Percentiles rank a stretch among this genome's conserved stretches.
Conservation (phyloP, 805 yeast genomes). For the Tetrapisispora nanseiensis region DNA sequence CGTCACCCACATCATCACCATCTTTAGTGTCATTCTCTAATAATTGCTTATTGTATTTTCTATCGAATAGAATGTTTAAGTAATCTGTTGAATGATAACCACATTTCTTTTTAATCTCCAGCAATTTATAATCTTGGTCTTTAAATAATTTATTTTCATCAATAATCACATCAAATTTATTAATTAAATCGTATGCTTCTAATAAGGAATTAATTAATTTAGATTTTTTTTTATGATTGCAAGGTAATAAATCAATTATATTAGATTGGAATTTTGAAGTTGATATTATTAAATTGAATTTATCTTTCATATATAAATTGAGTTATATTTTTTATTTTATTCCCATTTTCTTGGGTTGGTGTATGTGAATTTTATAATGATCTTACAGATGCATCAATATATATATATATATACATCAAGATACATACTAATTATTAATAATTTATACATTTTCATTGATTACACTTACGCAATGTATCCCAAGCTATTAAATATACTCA, state of each 20-base stretch:
- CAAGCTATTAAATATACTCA: no score
- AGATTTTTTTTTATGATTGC: constrained; percentile 21
- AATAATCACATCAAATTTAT: constrained; percentile 18
- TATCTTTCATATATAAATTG: not conserved
- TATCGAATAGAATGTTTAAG: constrained; percentile 32
- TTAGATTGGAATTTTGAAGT: constrained; percentile 24
- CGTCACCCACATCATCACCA: constrained; percentile 11
- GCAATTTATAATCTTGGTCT: not conserved
- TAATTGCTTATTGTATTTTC: constrained; percentile 11
- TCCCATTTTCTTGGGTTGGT: no score
- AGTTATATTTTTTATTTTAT: no score
- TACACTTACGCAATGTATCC: no score
- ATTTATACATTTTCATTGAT: no score
- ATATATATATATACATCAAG: no score
- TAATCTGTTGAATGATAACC: constrained; percentile 36
- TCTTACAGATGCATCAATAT: no score
- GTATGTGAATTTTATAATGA: no score
- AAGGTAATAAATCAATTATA: constrained; percentile 27
- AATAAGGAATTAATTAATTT: constrained; percentile 19
- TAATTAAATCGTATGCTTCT: constrained; percentile 15
- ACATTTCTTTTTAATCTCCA: not conserved
- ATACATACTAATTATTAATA: no score
- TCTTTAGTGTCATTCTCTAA: constrained; percentile 12
- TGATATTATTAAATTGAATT: constrained; percentile 13
- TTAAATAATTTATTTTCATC: constrained; percentile 5